Evolutionary conservation across 495 filamentous ascomycete species (phyloP), one percentile per base, ranked within the genome.

Genomic region (Pseudomonodictys pantanalensis): DNA sequence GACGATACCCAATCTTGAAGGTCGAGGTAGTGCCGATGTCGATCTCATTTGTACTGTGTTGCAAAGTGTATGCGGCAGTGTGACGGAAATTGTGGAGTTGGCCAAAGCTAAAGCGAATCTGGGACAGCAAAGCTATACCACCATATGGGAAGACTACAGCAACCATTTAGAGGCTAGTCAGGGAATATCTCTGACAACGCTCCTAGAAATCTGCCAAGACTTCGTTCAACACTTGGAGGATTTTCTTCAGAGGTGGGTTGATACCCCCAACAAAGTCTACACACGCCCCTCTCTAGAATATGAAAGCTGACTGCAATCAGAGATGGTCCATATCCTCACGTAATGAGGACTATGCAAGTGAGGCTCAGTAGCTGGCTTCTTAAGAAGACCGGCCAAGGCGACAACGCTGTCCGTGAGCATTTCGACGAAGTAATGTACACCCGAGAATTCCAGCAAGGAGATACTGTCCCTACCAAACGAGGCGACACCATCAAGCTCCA

Each of bases 111-210:
- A 46, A 2, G 22, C 15, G 3, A 52, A 52, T 12, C 22, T 26
- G 10, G 45, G 15, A 2, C 18, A 18, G 22, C 49, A 52, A 20
- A 42, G n/a, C 23, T 30, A 54, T 33, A 38, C 53, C 41, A 42
- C 47, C 10, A 55, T 66, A 3, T 66, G 63, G 63, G 32, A 66
- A 11, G 41, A 54, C 24, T 66, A 53, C 63, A 59, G 35, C 24
- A 44, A 54, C 43, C 48, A 66, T 35, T 47, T 58, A 43, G 33
- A 50, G 25, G 35, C 47, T 42, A 38, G 25, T 30, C 41, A 58
- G 29, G 58, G 63, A 1, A 18, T 62, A 18, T 39, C 51, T 49
- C 45, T 66, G 11, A 28, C n/a, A 10, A 18, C 10, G 9, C 39
- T 56, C 23, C 20, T 58, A 12, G 46, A 58, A 18, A 22, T 66